Conservation (phyloP, 2,329 filamentous ascomycete genomes). For the Beauveria pseudobassiana region DNA sequence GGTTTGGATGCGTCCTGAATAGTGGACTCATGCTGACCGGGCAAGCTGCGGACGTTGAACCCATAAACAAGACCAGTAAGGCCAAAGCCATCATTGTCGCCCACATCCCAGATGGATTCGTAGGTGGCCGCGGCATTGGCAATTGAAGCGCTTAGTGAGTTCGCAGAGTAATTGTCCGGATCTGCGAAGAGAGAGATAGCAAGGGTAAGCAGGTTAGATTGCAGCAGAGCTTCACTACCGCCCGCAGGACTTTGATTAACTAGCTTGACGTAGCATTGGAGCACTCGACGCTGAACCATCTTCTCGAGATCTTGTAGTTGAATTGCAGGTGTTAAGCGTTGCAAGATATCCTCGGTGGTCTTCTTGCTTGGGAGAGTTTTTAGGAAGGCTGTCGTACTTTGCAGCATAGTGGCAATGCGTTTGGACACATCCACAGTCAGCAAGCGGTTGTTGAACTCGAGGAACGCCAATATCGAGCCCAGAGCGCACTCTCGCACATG, state of each 20-base stretch:
- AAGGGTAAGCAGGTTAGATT: constrained; percentile 84
- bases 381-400: constrained; percentile 88
- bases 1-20: constrained; percentile 40
- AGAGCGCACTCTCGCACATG: constrained; percentile 94
- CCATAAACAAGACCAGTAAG: constrained; percentile 78
- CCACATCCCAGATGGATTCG: constrained; percentile 90
- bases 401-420: constrained; percentile 85
- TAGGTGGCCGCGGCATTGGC: constrained; percentile 84
- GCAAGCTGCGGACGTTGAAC: constrained; percentile 63
- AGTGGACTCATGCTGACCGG: constrained; percentile 55
- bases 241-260: constrained; percentile 81
- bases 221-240: constrained; percentile 75
- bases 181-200: constrained; percentile 90
- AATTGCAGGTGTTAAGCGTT: constrained; percentile 74
- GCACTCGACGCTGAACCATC: constrained; percentile 85
- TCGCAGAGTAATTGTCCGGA: constrained; percentile 78
- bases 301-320: constrained; percentile 85
- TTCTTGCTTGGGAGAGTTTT: constrained; percentile 77
- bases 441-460: constrained; percentile 87
- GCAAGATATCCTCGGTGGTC: constrained; percentile 75
- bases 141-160: constrained; percentile 82
- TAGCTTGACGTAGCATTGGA: constrained; percentile 91
- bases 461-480: constrained; percentile 82
- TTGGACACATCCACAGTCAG: constrained; percentile 92
- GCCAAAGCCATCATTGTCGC: constrained; percentile 90